Evolutionary conservation across 306 rosid genomes (phyloP).

Genomic region (Malus orientalis): DNA sequence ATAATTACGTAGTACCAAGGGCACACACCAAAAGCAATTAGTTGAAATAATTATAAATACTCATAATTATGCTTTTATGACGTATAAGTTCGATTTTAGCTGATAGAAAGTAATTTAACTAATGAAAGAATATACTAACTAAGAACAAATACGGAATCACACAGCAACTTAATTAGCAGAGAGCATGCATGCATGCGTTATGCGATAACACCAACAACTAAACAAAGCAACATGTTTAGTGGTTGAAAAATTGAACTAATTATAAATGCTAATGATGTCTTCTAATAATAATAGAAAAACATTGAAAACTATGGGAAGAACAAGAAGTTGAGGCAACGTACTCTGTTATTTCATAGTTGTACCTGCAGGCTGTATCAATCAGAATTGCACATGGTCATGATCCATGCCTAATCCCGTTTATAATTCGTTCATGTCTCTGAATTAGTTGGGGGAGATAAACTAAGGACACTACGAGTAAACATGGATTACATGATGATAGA

Average conservation of each 20-base stretch:
- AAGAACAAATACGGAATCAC: not conserved
- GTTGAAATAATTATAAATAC: not conserved
- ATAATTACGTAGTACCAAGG: too few relatives aligned
- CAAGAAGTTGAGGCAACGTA: not conserved
- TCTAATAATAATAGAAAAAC: not conserved
- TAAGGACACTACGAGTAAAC: too few relatives aligned
- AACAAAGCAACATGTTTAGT: slow-evolving; percentile 5
- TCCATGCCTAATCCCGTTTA: not conserved
- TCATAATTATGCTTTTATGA: not conserved
- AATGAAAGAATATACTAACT: not conserved
- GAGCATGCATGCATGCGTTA: too few relatives aligned
- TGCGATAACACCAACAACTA: slow-evolving; percentile 9
- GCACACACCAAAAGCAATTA: too few relatives aligned
- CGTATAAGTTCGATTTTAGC: not conserved
- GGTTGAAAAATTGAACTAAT: not conserved
- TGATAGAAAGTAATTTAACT: too few relatives aligned
- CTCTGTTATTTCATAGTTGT: not conserved
- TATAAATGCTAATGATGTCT: not conserved
- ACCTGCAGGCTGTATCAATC: not conserved
- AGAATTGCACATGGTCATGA: not conserved
- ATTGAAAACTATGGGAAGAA: not conserved
- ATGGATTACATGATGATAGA: too few relatives aligned
- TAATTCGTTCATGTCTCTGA: not conserved
- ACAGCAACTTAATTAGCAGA: not conserved
- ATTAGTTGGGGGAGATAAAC: too few relatives aligned